Evolutionary conservation across 2,329 filamentous ascomycete genomes (phyloP), one percentile per base, ranked within the genome.

Genomic region (Trematosphaeria pertusa): DNA sequence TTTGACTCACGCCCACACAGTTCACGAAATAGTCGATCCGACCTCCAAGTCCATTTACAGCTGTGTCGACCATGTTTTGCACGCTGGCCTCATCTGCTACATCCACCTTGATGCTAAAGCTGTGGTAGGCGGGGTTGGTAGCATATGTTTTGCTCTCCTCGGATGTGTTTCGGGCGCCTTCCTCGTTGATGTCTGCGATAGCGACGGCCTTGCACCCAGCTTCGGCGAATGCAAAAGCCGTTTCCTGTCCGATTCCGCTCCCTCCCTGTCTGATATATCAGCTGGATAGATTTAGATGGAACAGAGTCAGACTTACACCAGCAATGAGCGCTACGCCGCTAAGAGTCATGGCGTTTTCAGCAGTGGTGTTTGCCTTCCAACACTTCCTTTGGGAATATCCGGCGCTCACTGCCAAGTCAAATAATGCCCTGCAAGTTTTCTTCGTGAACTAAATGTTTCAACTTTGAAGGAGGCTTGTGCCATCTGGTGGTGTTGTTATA

Each of bases 21-120:
- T 82, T 81, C 33, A 82, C 71, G 1, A 76, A 78, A 19, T 80
- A 67, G 48, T 83, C 80, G 22, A 83, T 69, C 3, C 79, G 67
- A 4, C 78, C 78, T 3, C 37, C 37, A 58, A 81, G 81, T 7
- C 26, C 48, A 28, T 60, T 49, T 3, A 60, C 43, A 0, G 72
- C 72, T 1, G 67, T 64, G 33, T 67, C 56, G 1, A 65, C 60
- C 5, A 82, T 60, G 5, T 65, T 71, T 0, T 58, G 40, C 5
- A 72, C 54, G 17, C 36, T 44, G 1, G 34, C 19, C 3, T 37
- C 18, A 28, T 40, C 35, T 12, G 33, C 18, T 4, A 51, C 22
- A 17, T 47, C 41, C 3, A 52, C 28, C n/a, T 33, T 17, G 18
- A 38, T 12, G 4, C 34, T 9, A 1, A 44, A 6, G 11, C 31